A percentile compares a stretch with the other conserved stretches of the same genome.
phyloP scores from a whole-genome alignment of 352 stramenopile species.

The Globisporangium cylindrosporum region DNA sequence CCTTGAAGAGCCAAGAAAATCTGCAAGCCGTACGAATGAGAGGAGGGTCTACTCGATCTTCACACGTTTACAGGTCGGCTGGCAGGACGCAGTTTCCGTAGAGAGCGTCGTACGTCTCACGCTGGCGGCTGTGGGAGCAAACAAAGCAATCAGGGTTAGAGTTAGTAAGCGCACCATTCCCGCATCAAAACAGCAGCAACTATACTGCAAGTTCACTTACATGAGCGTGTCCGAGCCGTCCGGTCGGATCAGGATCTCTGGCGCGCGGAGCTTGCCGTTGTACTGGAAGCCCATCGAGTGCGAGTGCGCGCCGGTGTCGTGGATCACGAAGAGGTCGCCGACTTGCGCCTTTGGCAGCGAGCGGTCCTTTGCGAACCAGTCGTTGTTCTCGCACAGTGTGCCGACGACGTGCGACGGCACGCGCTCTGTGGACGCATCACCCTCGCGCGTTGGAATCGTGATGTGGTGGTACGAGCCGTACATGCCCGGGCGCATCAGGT shows the following conservation, averaged over 20 bases:
- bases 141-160: conserved; percentile 9
- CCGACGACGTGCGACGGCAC: conserved; percentile 73
- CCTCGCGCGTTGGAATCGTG: conserved; percentile 61
- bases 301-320: conserved; percentile 88
- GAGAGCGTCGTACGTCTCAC: conserved; percentile 70
- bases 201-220: conserved; percentile 27
- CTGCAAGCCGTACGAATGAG: neutral
- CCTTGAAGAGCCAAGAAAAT: neutral
- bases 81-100: conserved; percentile 80
- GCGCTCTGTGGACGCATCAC: conserved; percentile 25
- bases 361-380: conserved; percentile 90
- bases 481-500: conserved; percentile 90
- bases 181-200: neutral
- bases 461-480: conserved; percentile 90
- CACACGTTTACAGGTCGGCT: conserved; percentile 30
- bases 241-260: conserved; percentile 75
- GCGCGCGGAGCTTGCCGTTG: conserved; percentile 88
- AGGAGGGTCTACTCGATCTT: neutral
- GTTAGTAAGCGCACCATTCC: neutral
- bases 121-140: conserved; percentile 45
- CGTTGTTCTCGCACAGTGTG: conserved; percentile 90
- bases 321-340: conserved; percentile 88
- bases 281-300: conserved; percentile 93
- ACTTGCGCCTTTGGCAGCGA: conserved; percentile 63
- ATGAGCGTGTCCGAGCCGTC: conserved; percentile 65